Evolutionary conservation across 148 eudicot species (phyloP).

Genomic region (Oxyria digyna): DNA sequence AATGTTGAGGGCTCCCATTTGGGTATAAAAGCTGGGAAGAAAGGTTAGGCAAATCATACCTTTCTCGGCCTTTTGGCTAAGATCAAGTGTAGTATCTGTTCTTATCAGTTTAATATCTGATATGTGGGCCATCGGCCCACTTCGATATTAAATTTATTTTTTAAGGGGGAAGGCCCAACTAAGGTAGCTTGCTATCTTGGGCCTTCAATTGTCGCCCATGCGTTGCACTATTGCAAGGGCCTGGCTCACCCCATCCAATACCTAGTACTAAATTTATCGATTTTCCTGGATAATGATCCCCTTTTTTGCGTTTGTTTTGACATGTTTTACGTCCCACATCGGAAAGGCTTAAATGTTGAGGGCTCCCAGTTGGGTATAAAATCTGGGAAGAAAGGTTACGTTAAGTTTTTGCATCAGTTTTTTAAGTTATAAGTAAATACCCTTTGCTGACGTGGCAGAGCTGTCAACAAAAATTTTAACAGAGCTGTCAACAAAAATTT

Average conservation of each 20-base stretch:
- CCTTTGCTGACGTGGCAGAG: too few species aligned
- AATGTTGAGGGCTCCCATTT: not conserved
- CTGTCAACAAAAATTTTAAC: too few species aligned
- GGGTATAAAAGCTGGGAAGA: not conserved
- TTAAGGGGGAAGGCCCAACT: constrained; percentile 4
- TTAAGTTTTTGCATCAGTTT: too few species aligned
- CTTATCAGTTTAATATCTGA: constrained; percentile 40
- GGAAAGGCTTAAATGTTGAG: too few species aligned
- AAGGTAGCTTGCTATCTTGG: constrained; percentile 6
- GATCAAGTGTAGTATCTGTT: constrained; percentile 47
- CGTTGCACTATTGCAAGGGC: constrained; percentile 11
- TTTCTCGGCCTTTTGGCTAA: constrained; percentile 51
- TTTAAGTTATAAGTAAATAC: too few species aligned
- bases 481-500: too few species aligned
- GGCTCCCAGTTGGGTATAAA: too few species aligned
- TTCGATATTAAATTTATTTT: constrained; percentile 8
- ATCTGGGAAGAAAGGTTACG: too few species aligned
- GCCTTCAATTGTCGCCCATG: not conserved
- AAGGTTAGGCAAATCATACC: constrained; percentile 16
- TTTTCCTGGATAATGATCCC: too few species aligned
- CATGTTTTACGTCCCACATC: too few species aligned
- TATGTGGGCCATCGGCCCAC: constrained; percentile 9
- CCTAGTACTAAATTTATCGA: not conserved
- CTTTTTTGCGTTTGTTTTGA: too few species aligned
- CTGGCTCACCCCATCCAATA: constrained; percentile 5